phyloP scores from a whole-genome alignment of 2,329 filamentous ascomycete species.

The Cordyceps javanica region DNA sequence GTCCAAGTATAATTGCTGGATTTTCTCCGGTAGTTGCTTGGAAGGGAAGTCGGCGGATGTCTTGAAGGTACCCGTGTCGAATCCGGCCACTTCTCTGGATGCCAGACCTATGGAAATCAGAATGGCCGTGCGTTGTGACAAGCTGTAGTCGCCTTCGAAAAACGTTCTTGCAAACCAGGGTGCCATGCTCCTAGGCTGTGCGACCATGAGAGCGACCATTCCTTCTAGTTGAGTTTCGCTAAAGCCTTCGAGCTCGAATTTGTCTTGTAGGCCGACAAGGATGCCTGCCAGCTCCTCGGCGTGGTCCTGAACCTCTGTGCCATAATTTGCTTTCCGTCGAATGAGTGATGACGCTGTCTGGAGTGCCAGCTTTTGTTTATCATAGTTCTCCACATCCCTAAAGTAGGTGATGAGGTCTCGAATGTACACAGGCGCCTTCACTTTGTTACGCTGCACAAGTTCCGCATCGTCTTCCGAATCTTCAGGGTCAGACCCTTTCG shows the following conservation, averaged over 20 bases:
- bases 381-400: constrained; percentile 74
- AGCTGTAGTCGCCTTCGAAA: constrained; percentile 86
- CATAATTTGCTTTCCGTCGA: constrained; percentile 80
- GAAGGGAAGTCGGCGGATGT: constrained; percentile 62
- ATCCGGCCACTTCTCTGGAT: constrained; percentile 78
- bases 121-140: constrained; percentile 75
- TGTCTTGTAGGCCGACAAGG: constrained; percentile 76
- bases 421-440: constrained; percentile 82
- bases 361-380: constrained; percentile 75
- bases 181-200: constrained; percentile 70
- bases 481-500: constrained; percentile 80
- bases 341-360: constrained; percentile 73
- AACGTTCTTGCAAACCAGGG: constrained; percentile 80
- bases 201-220: constrained; percentile 74
- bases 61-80: constrained; percentile 52
- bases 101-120: constrained; percentile 77
- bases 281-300: constrained; percentile 71
- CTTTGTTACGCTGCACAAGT: constrained; percentile 74
- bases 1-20: constrained; percentile 64
- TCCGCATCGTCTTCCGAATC: constrained; percentile 94
- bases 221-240: constrained; percentile 68
- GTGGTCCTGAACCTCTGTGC: constrained; percentile 81
- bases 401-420: constrained; percentile 76
- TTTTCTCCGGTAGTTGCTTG: constrained; percentile 65
- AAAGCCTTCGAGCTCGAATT: constrained; percentile 75